A percentile compares a stretch with the other conserved stretches of the same genome.
These are phyloP conservation scores for Arachis stenosperma DNA, from an alignment of 306 rosid genomes.

Conservation along the genomic window DNA sequence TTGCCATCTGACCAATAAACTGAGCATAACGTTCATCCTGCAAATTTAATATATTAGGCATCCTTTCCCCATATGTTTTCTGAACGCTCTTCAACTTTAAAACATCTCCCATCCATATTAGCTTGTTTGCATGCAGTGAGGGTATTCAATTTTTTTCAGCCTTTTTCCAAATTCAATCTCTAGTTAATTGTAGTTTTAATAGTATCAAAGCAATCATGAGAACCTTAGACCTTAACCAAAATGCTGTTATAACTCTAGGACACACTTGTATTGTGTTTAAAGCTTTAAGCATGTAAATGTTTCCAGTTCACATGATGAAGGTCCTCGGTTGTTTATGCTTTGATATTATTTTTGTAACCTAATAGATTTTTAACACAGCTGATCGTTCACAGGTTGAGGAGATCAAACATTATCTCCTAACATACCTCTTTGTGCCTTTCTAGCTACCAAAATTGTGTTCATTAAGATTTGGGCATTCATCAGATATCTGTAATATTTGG, in stretches of 20 bases:
- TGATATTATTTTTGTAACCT: neutral
- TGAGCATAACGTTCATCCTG: slow-evolving; percentile 94
- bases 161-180: neutral
- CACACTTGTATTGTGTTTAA: neutral
- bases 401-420: too few relatives aligned
- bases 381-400: neutral
- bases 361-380: neutral
- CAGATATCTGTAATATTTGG: slow-evolving; percentile 4
- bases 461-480: slow-evolving; percentile 10
- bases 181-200: slow-evolving; percentile 4
- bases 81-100: neutral
- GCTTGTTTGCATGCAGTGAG: slow-evolving; percentile 8
- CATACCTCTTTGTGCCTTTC: too few relatives aligned
- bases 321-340: neutral
- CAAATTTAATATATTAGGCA: slow-evolving; percentile 41
- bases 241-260: neutral
- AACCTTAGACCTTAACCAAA: neutral
- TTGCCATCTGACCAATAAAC: slow-evolving; percentile 85
- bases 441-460: neutral
- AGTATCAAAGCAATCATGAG: neutral
- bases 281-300: neutral
- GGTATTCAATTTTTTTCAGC: neutral
- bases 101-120: neutral
- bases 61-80: neutral
- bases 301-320: neutral